Conservation (phyloP, 306 rosid genomes). For the Oemleria cerasiformis region DNA sequence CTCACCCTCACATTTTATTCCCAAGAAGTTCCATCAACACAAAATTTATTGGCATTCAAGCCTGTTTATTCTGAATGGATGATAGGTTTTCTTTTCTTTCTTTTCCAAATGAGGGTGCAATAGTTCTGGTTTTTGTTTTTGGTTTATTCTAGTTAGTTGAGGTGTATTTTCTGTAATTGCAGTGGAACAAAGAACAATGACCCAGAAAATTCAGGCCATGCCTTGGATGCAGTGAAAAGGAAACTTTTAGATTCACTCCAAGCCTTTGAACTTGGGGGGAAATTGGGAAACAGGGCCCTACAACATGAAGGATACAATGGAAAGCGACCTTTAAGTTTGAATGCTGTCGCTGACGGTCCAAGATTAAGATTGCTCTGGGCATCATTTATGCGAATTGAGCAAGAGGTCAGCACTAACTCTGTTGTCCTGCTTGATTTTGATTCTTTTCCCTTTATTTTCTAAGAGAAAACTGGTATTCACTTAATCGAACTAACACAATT, state of each 20-base stretch:
- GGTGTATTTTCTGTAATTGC: slow-evolving; percentile 33
- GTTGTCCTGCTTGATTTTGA: slow-evolving; percentile 22
- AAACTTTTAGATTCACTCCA: slow-evolving; percentile 68
- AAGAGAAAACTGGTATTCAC: slow-evolving; percentile 14
- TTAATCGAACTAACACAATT: slow-evolving; percentile 10
- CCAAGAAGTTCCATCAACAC: background rate
- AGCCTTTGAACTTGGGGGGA: slow-evolving; percentile 54
- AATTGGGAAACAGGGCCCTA: slow-evolving; percentile 44
- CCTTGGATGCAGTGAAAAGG: slow-evolving; percentile 58
- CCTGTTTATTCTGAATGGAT: slow-evolving; percentile 8
- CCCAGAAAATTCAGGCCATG: slow-evolving; percentile 47
- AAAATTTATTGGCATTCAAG: background rate
- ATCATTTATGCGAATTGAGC: slow-evolving; percentile 71
- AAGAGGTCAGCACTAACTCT: slow-evolving; percentile 63
- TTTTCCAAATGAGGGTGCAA: slow-evolving; percentile 13
- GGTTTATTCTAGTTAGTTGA: slow-evolving; percentile 28
- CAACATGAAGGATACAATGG: slow-evolving; percentile 31
- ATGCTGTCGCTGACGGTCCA: slow-evolving; percentile 82
- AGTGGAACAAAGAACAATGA: slow-evolving; percentile 46
- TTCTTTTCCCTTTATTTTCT: background rate
- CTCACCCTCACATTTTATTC: background rate
- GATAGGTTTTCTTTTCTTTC: slow-evolving; percentile 11
- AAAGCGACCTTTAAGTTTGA: slow-evolving; percentile 70
- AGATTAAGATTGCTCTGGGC: slow-evolving; percentile 82
- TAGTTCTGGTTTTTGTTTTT: slow-evolving; percentile 15